Evolutionary conservation across 768 basidiomycete species (phyloP).

Genomic region (Clitopilus hobsonii): DNA sequence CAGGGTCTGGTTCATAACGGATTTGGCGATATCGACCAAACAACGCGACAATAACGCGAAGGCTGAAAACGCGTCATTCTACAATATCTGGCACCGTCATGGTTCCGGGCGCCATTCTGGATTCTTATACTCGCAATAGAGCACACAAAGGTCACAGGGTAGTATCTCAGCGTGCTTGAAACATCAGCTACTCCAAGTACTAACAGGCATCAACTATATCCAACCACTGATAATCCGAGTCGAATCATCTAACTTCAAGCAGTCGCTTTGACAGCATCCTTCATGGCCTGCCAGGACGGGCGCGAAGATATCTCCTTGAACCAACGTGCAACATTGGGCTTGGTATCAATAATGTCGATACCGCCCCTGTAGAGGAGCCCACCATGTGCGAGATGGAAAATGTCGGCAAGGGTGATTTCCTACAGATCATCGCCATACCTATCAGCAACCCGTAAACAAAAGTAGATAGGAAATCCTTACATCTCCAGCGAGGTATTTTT

Average conservation of each 20-base stretch:
- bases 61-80: neutral
- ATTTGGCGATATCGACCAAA: no score
- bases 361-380: neutral
- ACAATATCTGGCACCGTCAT: no score
- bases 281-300: neutral
- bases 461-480: conserved; percentile 18
- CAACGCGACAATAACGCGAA: neutral
- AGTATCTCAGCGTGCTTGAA: no score
- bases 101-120: no score
- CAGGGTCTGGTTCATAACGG: no score
- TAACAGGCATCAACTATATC: no score
- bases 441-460: neutral
- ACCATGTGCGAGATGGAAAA: neutral
- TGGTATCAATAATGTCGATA: neutral
- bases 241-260: no score
- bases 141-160: no score
- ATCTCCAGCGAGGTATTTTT: conserved; percentile 53
- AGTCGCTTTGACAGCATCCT: neutral
- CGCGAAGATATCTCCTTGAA: neutral
- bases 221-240: no score
- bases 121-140: no score
- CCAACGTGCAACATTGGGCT: neutral
- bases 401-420: neutral
- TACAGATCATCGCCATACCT: neutral
- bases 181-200: no score